Conservation (phyloP, 2,329 filamentous ascomycete genomes). For the Stromatinia cepivora region DNA sequence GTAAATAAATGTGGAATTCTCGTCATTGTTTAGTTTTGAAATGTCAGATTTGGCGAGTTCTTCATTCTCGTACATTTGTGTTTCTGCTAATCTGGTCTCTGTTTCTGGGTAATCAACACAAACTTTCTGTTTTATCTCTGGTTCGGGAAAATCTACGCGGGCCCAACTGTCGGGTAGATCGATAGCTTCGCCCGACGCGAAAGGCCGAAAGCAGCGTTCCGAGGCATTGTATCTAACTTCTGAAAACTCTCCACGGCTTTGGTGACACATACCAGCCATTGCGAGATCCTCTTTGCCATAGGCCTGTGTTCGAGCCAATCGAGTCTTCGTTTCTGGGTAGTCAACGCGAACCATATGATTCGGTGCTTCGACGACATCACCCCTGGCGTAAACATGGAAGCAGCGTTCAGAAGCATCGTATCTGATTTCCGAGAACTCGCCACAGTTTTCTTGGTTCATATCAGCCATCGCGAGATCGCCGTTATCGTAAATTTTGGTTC, state of each 20-base stretch:
- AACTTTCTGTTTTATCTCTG: not conserved
- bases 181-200: not conserved
- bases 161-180: not conserved
- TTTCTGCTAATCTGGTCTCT: constrained; percentile 22
- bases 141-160: not conserved
- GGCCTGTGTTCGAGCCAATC: constrained; percentile 19
- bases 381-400: not conserved
- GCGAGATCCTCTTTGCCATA: not conserved
- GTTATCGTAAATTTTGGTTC: constrained; percentile 12
- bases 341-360: not conserved
- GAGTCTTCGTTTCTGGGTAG: constrained; percentile 19
- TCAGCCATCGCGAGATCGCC: constrained; percentile 13
- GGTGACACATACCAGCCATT: constrained; percentile 3
- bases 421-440: constrained; percentile 9
- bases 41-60: not conserved
- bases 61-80: not conserved
- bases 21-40: not conserved
- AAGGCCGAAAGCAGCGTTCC: not conserved
- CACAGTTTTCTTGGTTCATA: constrained; percentile 5
- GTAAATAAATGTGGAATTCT: not conserved
- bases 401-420: constrained; percentile 17
- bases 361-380: constrained; percentile 1
- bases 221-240: constrained; percentile 6
- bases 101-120: constrained; percentile 12
- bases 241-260: not conserved